phyloP scores from a whole-genome alignment of 768 basidiomycete species.

The Kwoniella pini region DNA sequence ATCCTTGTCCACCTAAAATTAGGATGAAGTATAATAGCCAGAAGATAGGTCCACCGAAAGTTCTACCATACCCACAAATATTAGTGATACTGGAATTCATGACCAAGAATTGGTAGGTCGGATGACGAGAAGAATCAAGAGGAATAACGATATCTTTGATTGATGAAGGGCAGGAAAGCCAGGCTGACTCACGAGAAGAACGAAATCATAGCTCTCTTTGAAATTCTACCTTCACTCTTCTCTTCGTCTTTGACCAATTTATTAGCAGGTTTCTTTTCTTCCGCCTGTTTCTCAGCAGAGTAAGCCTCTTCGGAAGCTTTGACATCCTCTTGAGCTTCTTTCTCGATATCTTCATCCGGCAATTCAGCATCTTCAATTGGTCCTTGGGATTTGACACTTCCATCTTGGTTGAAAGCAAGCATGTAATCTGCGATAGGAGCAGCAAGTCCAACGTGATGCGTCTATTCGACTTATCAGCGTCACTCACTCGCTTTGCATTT shows the following conservation, averaged over 20 bases:
- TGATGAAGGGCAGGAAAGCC: no score
- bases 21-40: constrained; percentile 49
- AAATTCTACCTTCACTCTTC: constrained; percentile 53
- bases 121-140: no score
- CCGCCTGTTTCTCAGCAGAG: constrained; percentile 26
- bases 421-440: constrained; percentile 52
- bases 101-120: no score
- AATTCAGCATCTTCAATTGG: constrained; percentile 42
- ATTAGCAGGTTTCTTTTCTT: constrained; percentile 33
- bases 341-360: constrained; percentile 32
- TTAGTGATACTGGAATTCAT: no score
- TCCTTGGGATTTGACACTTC: constrained; percentile 42
- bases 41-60: constrained; percentile 53
- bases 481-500: constrained; percentile 1
- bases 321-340: constrained; percentile 35
- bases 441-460: constrained; percentile 54
- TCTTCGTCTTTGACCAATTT: constrained; percentile 53
- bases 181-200: constrained; percentile 38
- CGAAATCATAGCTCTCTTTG: constrained; percentile 39
- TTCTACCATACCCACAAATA: constrained; percentile 13
- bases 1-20: constrained; percentile 45
- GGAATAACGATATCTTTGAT: no score
- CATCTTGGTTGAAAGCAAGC: constrained; percentile 46
- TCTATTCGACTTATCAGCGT: constrained; percentile 29
- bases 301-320: constrained; percentile 22